phyloP scores from a whole-genome alignment of 2,329 filamentous ascomycete species.

The Apiospora pterosperma region DNA sequence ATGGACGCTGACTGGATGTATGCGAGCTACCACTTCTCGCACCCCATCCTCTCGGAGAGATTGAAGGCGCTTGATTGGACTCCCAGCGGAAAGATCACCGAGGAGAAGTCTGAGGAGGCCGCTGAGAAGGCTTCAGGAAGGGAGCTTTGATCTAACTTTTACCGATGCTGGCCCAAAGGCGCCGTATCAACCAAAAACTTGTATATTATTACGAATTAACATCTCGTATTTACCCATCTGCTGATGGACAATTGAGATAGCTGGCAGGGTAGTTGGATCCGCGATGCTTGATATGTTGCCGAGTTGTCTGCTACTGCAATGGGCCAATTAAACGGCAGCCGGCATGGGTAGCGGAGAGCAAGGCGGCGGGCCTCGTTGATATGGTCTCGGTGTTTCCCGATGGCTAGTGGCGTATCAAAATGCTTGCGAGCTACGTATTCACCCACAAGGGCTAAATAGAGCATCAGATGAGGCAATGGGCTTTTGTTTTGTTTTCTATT shows the following conservation, averaged over 20 bases:
- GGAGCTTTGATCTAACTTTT: constrained; percentile 40
- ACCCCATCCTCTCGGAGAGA: constrained; percentile 92
- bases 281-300: background rate
- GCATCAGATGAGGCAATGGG: background rate
- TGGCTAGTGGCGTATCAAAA: background rate
- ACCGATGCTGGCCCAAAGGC: background rate
- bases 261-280: background rate
- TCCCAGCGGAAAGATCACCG: constrained; percentile 53
- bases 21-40: constrained; percentile 97
- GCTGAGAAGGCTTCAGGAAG: constrained; percentile 70
- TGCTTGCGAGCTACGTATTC: background rate
- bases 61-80: constrained; percentile 89
- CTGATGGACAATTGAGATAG: background rate
- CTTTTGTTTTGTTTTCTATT: background rate
- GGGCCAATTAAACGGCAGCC: background rate
- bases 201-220: background rate
- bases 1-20: constrained; percentile 99
- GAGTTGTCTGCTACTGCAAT: background rate
- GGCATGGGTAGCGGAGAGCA: background rate
- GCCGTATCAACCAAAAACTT: background rate
- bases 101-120: constrained; percentile 39
- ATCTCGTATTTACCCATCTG: background rate
- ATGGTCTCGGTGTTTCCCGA: background rate
- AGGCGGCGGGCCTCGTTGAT: background rate
- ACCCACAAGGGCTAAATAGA: background rate